phyloP scores from a whole-genome alignment of 257 asterid genomes.

The Schizonepeta tenuifolia region DNA sequence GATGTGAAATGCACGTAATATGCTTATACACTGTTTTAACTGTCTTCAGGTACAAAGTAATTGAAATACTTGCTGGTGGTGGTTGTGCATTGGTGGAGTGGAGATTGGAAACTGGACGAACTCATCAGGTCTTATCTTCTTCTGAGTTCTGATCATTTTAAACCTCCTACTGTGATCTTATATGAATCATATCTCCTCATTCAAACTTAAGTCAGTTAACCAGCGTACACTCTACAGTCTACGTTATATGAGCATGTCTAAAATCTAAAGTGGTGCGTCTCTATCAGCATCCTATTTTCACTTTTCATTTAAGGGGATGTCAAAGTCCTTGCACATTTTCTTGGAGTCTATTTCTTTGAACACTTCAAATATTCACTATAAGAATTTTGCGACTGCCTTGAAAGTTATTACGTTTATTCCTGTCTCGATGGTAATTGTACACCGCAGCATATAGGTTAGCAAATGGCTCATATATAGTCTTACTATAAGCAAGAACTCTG shows the following conservation, averaged over 20 bases:
- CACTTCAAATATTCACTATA: background rate
- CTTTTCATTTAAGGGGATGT: background rate
- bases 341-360: background rate
- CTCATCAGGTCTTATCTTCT: slow-evolving; percentile 75
- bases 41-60: slow-evolving; percentile 73
- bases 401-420: background rate
- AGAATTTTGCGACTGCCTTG: background rate
- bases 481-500: background rate
- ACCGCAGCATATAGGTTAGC: background rate
- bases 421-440: background rate
- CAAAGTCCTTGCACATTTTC: background rate
- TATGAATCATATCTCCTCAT: slow-evolving; percentile 9
- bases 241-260: slow-evolving; percentile 2
- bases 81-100: slow-evolving; percentile 92
- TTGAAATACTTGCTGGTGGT: slow-evolving; percentile 86
- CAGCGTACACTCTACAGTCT: background rate
- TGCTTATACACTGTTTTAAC: slow-evolving; percentile 20
- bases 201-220: background rate
- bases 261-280: background rate
- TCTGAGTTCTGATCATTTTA: slow-evolving; percentile 14
- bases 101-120: slow-evolving; percentile 97
- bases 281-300: background rate
- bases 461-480: background rate
- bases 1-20: slow-evolving; percentile 16
- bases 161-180: background rate